A percentile compares a stretch with the other conserved stretches of the same genome.
These are phyloP conservation scores for Xylona heveae DNA, from an alignment of 495 filamentous ascomycete genomes.

Conservation along the genomic window DNA sequence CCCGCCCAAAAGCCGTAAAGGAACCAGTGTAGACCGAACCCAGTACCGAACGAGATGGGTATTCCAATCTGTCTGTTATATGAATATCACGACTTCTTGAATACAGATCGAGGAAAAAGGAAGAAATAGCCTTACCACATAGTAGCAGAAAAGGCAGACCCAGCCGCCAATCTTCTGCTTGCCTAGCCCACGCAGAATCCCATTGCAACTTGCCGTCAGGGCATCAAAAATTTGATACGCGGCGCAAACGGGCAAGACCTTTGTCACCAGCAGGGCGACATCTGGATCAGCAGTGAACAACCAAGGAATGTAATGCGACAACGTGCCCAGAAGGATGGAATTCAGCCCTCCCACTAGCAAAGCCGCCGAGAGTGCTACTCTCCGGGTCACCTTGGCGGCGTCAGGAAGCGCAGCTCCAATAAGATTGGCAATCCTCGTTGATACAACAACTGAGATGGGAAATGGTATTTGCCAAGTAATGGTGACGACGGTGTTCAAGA, in stretches of 20 bases:
- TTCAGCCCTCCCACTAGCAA: constrained; percentile 57
- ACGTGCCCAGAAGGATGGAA: constrained; percentile 35
- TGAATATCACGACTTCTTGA: too few relatives aligned
- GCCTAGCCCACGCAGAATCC: constrained; percentile 65
- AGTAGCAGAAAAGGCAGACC: too few relatives aligned
- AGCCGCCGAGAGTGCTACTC: constrained; percentile 43
- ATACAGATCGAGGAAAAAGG: background rate
- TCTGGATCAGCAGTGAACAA: constrained; percentile 67
- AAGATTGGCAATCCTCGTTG: constrained; percentile 43
- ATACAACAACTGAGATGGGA: constrained; percentile 36
- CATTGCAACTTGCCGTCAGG: constrained; percentile 55
- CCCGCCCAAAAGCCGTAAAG: constrained; percentile 12
- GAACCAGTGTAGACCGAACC: constrained; percentile 10
- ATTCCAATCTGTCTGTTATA: constrained; percentile 9
- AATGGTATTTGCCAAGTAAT: constrained; percentile 41
- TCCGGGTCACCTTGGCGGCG: constrained; percentile 47
- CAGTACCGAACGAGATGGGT: constrained; percentile 9
- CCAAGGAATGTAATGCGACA: constrained; percentile 46
- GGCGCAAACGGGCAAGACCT: constrained; percentile 54
- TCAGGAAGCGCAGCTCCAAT: constrained; percentile 46
- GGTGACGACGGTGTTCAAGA: constrained; percentile 29
- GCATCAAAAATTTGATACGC: constrained; percentile 81
- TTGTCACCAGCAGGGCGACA: constrained; percentile 53
- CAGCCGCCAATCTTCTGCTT: too few relatives aligned
- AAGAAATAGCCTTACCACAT: too few relatives aligned